These are phyloP conservation scores for Mycena rosella DNA, from an alignment of 768 basidiomycete species.

Conservation along the genomic window DNA sequence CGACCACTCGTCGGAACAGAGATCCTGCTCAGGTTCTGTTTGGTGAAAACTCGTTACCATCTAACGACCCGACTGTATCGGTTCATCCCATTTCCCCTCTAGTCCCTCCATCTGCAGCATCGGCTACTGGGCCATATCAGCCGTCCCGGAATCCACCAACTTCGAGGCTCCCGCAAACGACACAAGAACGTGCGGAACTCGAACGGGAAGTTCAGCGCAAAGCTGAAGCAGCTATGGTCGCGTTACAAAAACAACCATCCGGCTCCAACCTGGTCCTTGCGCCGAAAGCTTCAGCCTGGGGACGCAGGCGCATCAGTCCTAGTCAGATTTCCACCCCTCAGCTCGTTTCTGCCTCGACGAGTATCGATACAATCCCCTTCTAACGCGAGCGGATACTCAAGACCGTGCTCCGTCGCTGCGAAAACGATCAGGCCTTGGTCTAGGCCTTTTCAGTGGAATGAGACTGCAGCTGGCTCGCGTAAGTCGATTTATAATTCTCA, in stretches of 20 bases:
- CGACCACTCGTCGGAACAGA: constrained; percentile 72
- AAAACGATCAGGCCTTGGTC: no score
- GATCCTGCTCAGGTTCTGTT: constrained; percentile 87
- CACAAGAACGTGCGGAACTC: constrained; percentile 67
- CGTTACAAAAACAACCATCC: constrained; percentile 66
- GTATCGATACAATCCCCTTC: constrained; percentile 74
- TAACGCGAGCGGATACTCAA: constrained; percentile 63
- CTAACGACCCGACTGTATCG: no score
- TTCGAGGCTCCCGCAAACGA: constrained; percentile 56
- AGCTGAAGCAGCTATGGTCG: constrained; percentile 74
- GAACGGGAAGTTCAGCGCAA: constrained; percentile 76
- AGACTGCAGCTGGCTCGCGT: no score
- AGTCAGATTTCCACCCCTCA: constrained; percentile 76
- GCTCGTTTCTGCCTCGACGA: constrained; percentile 75
- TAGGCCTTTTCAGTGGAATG: no score
- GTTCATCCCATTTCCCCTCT: constrained; percentile 34
- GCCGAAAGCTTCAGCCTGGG: constrained; percentile 53
- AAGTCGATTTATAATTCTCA: no score
- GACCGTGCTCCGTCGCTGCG: no score
- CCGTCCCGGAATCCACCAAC: constrained; percentile 57
- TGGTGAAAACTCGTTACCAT: no score
- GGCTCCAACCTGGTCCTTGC: constrained; percentile 56
- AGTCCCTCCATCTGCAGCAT: constrained; percentile 43
- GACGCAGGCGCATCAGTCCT: constrained; percentile 72
- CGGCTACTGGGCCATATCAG: constrained; percentile 48